These are phyloP conservation scores for Penicillium chermesinum DNA, from an alignment of 495 filamentous ascomycete genomes.

Conservation along the genomic window DNA sequence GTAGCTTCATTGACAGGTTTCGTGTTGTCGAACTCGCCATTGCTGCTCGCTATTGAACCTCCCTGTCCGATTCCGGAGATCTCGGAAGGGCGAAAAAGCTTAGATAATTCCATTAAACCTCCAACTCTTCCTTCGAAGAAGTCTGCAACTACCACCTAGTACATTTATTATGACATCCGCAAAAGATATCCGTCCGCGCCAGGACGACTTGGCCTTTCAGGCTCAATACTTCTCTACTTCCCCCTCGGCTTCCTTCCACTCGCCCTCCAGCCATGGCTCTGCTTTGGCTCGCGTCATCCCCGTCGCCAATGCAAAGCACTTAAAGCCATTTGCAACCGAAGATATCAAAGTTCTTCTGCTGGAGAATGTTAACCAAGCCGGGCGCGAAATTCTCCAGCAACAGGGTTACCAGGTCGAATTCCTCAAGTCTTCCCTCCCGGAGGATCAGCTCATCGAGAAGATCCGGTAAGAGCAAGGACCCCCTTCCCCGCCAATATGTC, in stretches of 20 bases:
- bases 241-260: constrained; percentile 61
- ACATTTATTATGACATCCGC: constrained; percentile 16
- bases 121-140: not conserved
- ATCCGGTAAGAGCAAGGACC: constrained; percentile 80
- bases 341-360: constrained; percentile 95
- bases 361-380: constrained; percentile 93
- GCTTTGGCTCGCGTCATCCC: constrained; percentile 29
- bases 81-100: constrained; percentile 9
- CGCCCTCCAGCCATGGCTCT: constrained; percentile 48
- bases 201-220: constrained; percentile 27
- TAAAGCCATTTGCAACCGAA: constrained; percentile 92
- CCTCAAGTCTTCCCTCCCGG: constrained; percentile 80
- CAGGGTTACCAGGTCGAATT: constrained; percentile 97
- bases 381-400: constrained; percentile 67
- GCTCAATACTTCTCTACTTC: constrained; percentile 58
- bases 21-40: too few relatives aligned
- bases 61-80: constrained; percentile 27
- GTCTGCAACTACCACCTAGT: not conserved
- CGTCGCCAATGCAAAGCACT: constrained; percentile 56
- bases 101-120: constrained; percentile 17
- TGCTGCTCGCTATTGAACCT: not conserved
- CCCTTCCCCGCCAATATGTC: too few relatives aligned
- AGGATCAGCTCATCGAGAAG: constrained; percentile 93
- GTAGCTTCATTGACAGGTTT: too few relatives aligned
- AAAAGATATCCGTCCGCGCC: constrained; percentile 31